Conservation (phyloP, 106 monocot species). For the Dendrobium officinale region DNA sequence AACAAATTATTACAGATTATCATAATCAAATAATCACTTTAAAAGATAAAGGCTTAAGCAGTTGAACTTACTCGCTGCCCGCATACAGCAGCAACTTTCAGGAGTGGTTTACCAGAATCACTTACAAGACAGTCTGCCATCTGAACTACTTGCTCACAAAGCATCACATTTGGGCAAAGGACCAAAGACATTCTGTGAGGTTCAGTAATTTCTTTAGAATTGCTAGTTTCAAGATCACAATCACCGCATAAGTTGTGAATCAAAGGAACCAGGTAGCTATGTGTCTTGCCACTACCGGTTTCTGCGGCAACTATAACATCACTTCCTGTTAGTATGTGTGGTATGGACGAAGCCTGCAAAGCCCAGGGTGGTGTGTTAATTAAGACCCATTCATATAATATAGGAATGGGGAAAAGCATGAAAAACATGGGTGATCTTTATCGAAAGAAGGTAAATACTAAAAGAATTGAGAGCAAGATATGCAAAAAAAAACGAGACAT, state of each 20-base stretch:
- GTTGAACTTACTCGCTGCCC: slow-evolving; percentile 60
- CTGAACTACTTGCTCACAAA: slow-evolving; percentile 87
- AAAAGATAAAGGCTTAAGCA: background rate
- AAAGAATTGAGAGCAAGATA: background rate
- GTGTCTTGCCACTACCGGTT: slow-evolving; percentile 97
- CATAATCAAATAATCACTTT: background rate
- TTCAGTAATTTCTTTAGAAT: slow-evolving; percentile 11
- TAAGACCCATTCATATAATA: background rate
- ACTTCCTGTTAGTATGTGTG: slow-evolving; percentile 65
- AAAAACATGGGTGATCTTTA: background rate
- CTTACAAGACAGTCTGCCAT: slow-evolving; percentile 70
- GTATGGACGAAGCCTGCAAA: slow-evolving; percentile 77
- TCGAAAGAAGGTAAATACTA: background rate
- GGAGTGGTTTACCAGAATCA: slow-evolving; percentile 53
- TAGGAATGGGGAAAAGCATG: background rate
- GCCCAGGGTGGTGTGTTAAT: background rate
- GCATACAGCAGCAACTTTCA: slow-evolving; percentile 70
- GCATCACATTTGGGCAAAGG: slow-evolving; percentile 96
- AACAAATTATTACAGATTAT: background rate
- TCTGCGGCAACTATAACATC: slow-evolving; percentile 94
- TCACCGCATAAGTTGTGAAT: slow-evolving; percentile 44
- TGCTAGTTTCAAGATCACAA: slow-evolving; percentile 11
- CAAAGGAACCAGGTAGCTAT: slow-evolving; percentile 84
- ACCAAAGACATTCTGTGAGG: slow-evolving; percentile 36
- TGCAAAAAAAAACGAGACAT: background rate